Evolutionary conservation across 1,284 basidiomycete genomes (phyloP).

Genomic region (Wolfiporia cocos): DNA sequence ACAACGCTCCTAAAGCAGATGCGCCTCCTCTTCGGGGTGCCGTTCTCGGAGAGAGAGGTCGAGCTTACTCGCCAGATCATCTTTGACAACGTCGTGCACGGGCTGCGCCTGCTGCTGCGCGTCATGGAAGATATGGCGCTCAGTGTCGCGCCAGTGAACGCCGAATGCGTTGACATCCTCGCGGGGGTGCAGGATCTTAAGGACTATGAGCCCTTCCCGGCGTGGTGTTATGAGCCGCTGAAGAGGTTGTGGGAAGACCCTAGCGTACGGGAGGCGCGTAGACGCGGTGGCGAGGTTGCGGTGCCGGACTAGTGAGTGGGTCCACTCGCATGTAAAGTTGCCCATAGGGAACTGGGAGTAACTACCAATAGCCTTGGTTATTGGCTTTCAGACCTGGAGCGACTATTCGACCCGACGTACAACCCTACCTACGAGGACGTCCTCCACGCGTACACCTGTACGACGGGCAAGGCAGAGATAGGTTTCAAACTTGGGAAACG

Average conservation of each 20-base stretch:
- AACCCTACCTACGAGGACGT: slow-evolving; percentile 80
- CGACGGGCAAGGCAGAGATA: slow-evolving; percentile 93
- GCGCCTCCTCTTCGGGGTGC: slow-evolving; percentile 79
- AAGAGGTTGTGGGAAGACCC: slow-evolving; percentile 74
- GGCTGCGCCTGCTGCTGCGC: slow-evolving; percentile 78
- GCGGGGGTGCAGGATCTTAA: slow-evolving; percentile 67
- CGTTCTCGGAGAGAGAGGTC: slow-evolving; percentile 71
- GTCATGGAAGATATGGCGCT: slow-evolving; percentile 87
- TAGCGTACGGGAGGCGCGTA: slow-evolving; percentile 68
- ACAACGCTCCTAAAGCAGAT: slow-evolving; percentile 93
- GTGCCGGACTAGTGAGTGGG: slow-evolving; percentile 83
- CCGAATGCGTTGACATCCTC: slow-evolving; percentile 51
- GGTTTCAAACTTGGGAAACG: slow-evolving; percentile 71
- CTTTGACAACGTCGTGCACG: slow-evolving; percentile 86
- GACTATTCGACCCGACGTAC: slow-evolving; percentile 73
- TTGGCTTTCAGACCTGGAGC: slow-evolving; percentile 75
- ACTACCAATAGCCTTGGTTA: slow-evolving; percentile 44
- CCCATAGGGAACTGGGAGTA: too few relatives aligned
- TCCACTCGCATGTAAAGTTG: too few relatives aligned
- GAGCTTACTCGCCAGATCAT: slow-evolving; percentile 84
- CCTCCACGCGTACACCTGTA: slow-evolving; percentile 79
- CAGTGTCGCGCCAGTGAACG: slow-evolving; percentile 57
- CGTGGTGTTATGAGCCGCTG: slow-evolving; percentile 58
- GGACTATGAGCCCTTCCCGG: slow-evolving; percentile 77
- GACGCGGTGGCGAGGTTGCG: slow-evolving; percentile 79